phyloP scores from a whole-genome alignment of 1,139 yeast genomes.

The Eremothecium coryli region DNA sequence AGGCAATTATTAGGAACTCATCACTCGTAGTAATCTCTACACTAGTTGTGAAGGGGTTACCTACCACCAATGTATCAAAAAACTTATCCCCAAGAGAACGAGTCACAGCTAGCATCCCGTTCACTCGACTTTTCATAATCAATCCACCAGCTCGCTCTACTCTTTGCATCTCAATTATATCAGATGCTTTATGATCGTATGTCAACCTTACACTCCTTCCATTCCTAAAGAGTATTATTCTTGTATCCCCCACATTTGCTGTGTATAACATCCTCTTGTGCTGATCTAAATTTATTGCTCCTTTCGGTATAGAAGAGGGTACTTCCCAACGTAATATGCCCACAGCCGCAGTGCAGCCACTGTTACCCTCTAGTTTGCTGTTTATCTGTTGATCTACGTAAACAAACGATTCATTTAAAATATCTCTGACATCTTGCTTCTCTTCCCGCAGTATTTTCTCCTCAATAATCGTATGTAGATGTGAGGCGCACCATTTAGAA shows the following conservation, averaged over 20 bases:
- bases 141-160: conserved; percentile 76
- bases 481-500: conserved; percentile 92
- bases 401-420: conserved; percentile 51
- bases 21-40: conserved; percentile 59
- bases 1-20: conserved; percentile 75
- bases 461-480: conserved; percentile 48
- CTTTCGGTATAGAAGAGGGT: conserved; percentile 26
- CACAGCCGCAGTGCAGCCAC: conserved; percentile 95
- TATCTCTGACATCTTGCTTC: conserved; percentile 45
- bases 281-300: conserved; percentile 23
- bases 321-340: conserved; percentile 85
- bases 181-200: conserved; percentile 93
- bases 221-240: conserved; percentile 66
- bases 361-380: conserved; percentile 47
- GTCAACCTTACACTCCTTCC: conserved; percentile 72
- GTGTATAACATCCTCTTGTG: conserved; percentile 76
- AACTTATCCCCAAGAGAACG: conserved; percentile 91
- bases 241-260: conserved; percentile 92
- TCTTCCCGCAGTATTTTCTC: conserved; percentile 30
- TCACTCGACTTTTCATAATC: conserved; percentile 82
- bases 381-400: conserved; percentile 67
- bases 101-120: conserved; percentile 92
- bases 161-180: conserved; percentile 63
- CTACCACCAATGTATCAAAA: conserved; percentile 82
- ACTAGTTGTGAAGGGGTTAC: conserved; percentile 86